Evolutionary conservation across 75 land plant species (phyloP).

Genomic region (Picea sitchensis): DNA sequence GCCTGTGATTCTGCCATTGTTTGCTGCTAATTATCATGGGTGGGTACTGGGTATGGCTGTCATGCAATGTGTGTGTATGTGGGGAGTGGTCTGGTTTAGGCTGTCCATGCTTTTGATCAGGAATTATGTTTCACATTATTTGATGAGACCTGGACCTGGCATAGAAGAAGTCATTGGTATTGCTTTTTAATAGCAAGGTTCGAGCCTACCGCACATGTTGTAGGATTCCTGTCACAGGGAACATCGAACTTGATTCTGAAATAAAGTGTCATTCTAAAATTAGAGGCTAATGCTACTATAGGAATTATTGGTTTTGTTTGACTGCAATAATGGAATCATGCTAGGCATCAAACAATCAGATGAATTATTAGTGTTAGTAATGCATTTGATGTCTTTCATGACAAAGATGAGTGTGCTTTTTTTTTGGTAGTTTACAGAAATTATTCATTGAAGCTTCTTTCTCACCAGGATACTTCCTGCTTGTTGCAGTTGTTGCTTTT

Average conservation of each 20-base stretch:
- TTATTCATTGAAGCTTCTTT: neutral
- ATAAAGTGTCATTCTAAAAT: neutral
- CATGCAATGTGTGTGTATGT: constrained; percentile 7
- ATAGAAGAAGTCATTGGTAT: neutral
- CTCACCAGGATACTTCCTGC: neutral
- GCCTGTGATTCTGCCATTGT: constrained; percentile 5
- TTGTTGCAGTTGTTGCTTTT: neutral
- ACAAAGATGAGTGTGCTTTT: too few species aligned
- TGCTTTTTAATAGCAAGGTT: neutral
- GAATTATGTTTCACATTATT: neutral
- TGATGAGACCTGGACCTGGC: neutral
- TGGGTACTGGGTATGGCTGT: neutral
- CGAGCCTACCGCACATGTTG: neutral
- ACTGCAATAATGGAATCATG: neutral
- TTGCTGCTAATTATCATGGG: constrained; percentile 5
- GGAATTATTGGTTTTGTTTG: neutral
- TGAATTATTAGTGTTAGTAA: neutral
- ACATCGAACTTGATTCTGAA: neutral
- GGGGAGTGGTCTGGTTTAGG: neutral
- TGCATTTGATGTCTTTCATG: neutral
- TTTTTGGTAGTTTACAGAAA: too few species aligned
- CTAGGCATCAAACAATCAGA: neutral
- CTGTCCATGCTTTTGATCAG: neutral
- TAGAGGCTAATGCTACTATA: too few species aligned
- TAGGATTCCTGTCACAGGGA: neutral